Base-by-base conservation (phyloP, 108 stramenopile species). In the Pseudonitzschia multistriata region DNA sequence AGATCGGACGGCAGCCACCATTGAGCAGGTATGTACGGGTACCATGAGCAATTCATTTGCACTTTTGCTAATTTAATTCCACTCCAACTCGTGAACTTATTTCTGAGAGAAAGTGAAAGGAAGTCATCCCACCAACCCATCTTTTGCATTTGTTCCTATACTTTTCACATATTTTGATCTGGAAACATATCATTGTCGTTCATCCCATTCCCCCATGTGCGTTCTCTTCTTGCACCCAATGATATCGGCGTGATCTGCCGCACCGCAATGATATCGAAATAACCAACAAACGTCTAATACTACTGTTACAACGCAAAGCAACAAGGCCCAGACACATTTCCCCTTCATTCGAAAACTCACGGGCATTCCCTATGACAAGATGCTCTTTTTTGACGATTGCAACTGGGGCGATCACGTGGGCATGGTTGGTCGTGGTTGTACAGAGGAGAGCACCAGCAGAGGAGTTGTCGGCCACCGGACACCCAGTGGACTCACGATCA, bases 341-440 rank as follows among this genome's bases (percentile, higher is more conserved):
- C 95, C 93, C n/a, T 54, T 73, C 30, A 60, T 97, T 40, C 79
- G 87, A 19, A 80, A 93, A 62, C 21, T 77, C 31, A 94, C 94
- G n/a, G 81, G 85, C 27, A 82, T 97, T 33, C 71, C 80, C 30
- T 97, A 95, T 74, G 81, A 92, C 68, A 71, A 85, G 50, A 97
- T 97, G 97, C 73, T 97, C 13, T 97, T 97, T 78, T 97, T 96
- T 81, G 97, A 97, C 70, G 97, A 97, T 77, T 95, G 92, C 76
- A 89, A 85, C 68, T 88, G 91, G 91, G 87, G 88, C 3, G 91
- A 92, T 76, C 93, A 94, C 71, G 91, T 90, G 75, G 84, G 87
- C 17, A 91, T 86, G 83, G 95, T 96, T 30, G 84, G 76, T 49
- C 54, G 70, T 25, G 71, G 67, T 13, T 94, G 93, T 59, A 85